Base-by-base conservation (phyloP, 345 rosid genomes). In the Ceriops tagal region DNA sequence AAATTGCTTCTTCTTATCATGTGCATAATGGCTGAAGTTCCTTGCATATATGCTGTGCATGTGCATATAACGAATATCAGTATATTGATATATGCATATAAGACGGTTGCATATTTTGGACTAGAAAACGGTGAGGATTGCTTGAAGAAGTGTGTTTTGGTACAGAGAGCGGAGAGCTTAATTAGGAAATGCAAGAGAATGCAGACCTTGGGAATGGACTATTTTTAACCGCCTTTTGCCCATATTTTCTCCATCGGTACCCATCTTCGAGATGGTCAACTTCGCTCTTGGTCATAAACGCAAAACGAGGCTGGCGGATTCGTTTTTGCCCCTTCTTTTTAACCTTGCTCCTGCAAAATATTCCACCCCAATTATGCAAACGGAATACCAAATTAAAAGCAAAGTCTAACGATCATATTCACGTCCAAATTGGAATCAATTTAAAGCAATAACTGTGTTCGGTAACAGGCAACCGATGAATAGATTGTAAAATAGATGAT, bases 181-280 rank as follows among this genome's bases (percentile, higher is more conserved):
- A 43, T 43, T 55, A 55, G 59, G 5, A 55, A 62, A 30, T 46
- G 60, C 51, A 67, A 60, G 55, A 55, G 31, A 32, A 62, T 53
- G 70, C 76, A 47, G 68, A 93, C 98, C 98, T 85, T 43, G 98
- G 97, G 47, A 78, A 93, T 47, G 98, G 97, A 64, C 97, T 93
- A 58, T 91, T 91, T 72, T 93, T 93, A 20, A 93, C 98, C 18
- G 98, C 97, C 65, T 93, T 92, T 65, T 90, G 98, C 71, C 96
- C 96, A 80, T 89, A 89, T 78, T 89, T 89, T 49, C 96, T 80
- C 96, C 96, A 89, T 21, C 98, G 73, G 67, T 93, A 93, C 24
- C 98, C 98, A 80, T 93, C 98, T 82, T 93, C 98, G 68, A 93
- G 97, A 81, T 93, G 92, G 81, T 93, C 97, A 21, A 93, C 87